A percentile compares a stretch with the other conserved stretches of the same genome.
These are phyloP conservation scores for Scheffersomyces lignicola DNA, from an alignment of 1,139 yeast genomes.

Conservation along the genomic window DNA sequence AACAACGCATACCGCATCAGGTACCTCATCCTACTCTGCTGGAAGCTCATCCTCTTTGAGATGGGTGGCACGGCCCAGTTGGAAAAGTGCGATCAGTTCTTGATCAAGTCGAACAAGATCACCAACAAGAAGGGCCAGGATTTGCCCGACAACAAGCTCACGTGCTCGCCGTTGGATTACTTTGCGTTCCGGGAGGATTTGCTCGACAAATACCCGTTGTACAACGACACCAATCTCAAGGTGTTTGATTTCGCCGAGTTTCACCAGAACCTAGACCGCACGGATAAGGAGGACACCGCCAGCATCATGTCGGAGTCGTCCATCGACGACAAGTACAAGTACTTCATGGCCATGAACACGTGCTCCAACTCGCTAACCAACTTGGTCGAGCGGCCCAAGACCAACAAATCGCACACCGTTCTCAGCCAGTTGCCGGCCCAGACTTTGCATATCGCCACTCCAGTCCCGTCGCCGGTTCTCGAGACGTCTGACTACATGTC, in stretches of 20 bases:
- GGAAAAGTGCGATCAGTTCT: constrained; percentile 48
- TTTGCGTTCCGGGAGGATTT: constrained; percentile 76
- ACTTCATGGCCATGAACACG: constrained; percentile 42
- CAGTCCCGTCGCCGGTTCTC: constrained; percentile 81
- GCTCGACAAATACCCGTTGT: constrained; percentile 72
- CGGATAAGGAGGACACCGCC: constrained; percentile 2
- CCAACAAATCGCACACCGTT: constrained; percentile 53
- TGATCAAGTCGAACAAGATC: constrained; percentile 46
- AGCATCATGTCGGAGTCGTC: constrained; percentile 9
- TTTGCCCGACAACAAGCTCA: constrained; percentile 25
- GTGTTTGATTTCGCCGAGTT: constrained; percentile 20
- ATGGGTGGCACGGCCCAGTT: constrained; percentile 60
- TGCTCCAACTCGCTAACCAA: constrained; percentile 56
- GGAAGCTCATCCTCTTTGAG: constrained; percentile 60
- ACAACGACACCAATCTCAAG: constrained; percentile 21
- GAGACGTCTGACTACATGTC: constrained; percentile 58
- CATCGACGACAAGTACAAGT: constrained; percentile 25
- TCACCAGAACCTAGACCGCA: constrained; percentile 11
- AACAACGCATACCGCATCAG: constrained; percentile 35
- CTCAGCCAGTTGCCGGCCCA: constrained; percentile 62
- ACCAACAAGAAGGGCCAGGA: constrained; percentile 27
- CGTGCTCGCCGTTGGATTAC: constrained; percentile 78
- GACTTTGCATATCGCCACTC: constrained; percentile 78
- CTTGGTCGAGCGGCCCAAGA: constrained; percentile 59
- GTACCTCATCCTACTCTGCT: constrained; percentile 54